Evolutionary conservation across 805 yeast genomes (phyloP).

Genomic region (Candida suzukii): DNA sequence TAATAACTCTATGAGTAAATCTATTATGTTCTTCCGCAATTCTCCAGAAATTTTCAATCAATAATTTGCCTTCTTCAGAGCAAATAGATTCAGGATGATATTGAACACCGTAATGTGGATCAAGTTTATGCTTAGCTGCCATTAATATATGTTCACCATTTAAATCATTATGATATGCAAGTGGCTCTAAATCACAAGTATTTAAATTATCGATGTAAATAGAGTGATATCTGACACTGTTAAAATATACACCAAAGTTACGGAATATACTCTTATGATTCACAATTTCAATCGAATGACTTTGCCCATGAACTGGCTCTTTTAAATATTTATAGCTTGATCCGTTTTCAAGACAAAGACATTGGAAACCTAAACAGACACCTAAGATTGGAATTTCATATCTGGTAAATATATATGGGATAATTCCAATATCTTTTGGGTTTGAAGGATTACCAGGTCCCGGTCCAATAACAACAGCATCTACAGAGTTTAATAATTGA

Average conservation of each 20-base stretch:
- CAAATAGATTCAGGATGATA: conserved; percentile 96
- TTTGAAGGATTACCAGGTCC: conserved; percentile 90
- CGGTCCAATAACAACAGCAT: conserved; percentile 85
- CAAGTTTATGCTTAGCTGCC: conserved; percentile 61
- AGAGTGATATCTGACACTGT: conserved; percentile 87
- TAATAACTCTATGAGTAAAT: not conserved
- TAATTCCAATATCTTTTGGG: conserved; percentile 63
- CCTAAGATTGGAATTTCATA: conserved; percentile 67
- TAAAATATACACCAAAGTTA: conserved; percentile 36
- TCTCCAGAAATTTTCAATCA: conserved; percentile 58
- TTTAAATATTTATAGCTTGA: conserved; percentile 43
- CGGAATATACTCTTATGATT: conserved; percentile 29
- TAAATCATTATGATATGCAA: conserved; percentile 52
- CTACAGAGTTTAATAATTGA: conserved; percentile 43
- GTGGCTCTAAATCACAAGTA: conserved; percentile 33
- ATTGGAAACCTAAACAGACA: conserved; percentile 89
- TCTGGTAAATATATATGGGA: conserved; percentile 44
- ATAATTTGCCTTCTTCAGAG: conserved; percentile 54
- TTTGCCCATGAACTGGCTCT: conserved; percentile 80
- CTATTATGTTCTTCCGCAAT: conserved; percentile 25
- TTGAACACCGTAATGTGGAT: conserved; percentile 89
- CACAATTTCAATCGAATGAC: conserved; percentile 38
- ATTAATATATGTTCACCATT: conserved; percentile 42
- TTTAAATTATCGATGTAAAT: conserved; percentile 38
- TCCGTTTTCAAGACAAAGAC: conserved; percentile 61